Evolutionary conservation across 768 basidiomycete species (phyloP), one percentile per base, ranked within the genome.

Genomic region (Pluteus cervinus): DNA sequence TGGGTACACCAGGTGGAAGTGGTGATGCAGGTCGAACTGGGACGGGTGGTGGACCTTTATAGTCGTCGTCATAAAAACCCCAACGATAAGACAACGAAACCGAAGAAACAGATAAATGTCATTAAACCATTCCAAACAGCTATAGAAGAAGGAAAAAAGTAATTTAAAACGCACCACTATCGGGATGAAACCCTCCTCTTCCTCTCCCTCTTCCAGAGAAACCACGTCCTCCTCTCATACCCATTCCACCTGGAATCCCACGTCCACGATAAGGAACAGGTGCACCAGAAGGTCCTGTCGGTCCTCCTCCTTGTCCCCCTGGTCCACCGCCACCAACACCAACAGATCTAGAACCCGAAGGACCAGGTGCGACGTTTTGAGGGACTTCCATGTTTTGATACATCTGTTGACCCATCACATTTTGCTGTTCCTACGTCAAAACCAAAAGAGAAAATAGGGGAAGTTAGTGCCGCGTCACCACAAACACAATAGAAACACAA

Each of bases 1-100:
- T 91, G 1, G 88, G 88, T 14, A 91, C 88, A 41, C 81, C 81
- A 10, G 88, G 86, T 1, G 88, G 88, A 1, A 91, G 69, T 12
- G 88, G 88, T 0, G 88, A 90, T 5, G 86, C 82, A 4, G 88
- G 81, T 41, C 87, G 74, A 24, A 78, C 78, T 26, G 83, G 78
- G 5, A 69, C 66, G 39, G 68, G 65, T 17, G 76, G 72, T 14
- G 60, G 60, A 37, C 42, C 53, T 57, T 36, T 22, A 20, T 40
- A 40, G 16, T 20, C 25, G 15, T 18, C 30, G 7, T 18, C 30
- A 32, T 32, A 32, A 12, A 32, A 7, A 8, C 30, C 30, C 15
- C 30, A 18, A 36, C n/a, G n/a, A n/a, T n/a, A n/a, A n/a, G n/a
- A n/a, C n/a, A n/a, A n/a, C n/a, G n/a, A n/a, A n/a, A n/a, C n/a